These are phyloP conservation scores for Cryptococcus maquisensis DNA, from an alignment of 1,284 basidiomycete genomes.

Conservation along the genomic window DNA sequence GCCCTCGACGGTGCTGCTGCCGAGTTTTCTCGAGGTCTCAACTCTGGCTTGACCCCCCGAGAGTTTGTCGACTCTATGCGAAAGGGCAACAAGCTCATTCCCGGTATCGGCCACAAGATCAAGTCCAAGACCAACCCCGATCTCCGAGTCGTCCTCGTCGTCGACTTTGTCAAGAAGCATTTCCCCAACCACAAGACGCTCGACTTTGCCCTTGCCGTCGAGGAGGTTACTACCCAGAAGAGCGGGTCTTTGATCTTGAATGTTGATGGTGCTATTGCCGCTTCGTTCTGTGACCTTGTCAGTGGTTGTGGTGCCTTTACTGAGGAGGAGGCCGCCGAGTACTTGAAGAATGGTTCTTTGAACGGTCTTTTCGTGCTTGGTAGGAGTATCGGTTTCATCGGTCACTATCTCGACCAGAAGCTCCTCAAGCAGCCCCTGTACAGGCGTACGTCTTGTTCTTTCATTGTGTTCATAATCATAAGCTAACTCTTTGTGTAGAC, in stretches of 20 bases:
- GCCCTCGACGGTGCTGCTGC: constrained; percentile 96
- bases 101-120: constrained; percentile 99
- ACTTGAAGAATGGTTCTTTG: constrained; percentile 72
- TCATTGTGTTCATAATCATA: neutral
- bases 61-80: constrained; percentile 97
- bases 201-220: constrained; percentile 97
- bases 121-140: constrained; percentile 98
- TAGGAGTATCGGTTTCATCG: constrained; percentile 86
- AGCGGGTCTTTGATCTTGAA: constrained; percentile 93
- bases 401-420: constrained; percentile 72
- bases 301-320: constrained; percentile 92
- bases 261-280: constrained; percentile 96
- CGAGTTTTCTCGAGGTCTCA: constrained; percentile 89
- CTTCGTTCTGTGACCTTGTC: constrained; percentile 94
- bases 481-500: neutral
- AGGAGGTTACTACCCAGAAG: constrained; percentile 96
- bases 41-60: constrained; percentile 87
- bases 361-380: constrained; percentile 97
- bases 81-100: constrained; percentile 92
- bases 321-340: constrained; percentile 92
- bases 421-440: constrained; percentile 85
- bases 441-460: constrained; percentile 24
- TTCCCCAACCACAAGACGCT: constrained; percentile 88
- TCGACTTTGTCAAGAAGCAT: constrained; percentile 92
- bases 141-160: constrained; percentile 93